Conservation (phyloP, 805 yeast genomes). For the Yueomyces sinensis region DNA sequence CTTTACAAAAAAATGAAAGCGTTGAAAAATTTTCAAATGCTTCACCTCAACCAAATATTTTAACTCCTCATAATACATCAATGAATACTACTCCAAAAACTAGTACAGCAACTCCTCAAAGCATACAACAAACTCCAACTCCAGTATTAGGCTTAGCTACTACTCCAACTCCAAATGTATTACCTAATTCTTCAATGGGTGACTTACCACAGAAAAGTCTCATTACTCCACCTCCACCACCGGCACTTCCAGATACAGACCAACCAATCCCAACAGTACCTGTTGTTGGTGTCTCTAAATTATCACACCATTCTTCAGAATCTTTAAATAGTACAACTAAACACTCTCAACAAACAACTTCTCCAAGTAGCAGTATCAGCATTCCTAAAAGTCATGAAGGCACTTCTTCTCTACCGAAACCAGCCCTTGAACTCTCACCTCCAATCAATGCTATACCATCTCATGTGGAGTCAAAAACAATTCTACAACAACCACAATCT, state of each 20-base stretch:
- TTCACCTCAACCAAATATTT: slow-evolving; percentile 7
- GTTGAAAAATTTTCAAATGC: not conserved
- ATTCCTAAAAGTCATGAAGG: too few species aligned
- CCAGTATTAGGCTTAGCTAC: too few species aligned
- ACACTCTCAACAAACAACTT: not conserved
- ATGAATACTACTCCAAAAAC: too few species aligned
- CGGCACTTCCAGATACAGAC: not conserved
- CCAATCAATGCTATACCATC: not conserved
- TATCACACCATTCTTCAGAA: not conserved
- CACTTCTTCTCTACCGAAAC: too few species aligned
- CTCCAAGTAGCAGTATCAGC: too few species aligned
- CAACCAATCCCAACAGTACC: not conserved
- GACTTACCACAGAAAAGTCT: not conserved
- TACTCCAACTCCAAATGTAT: too few species aligned
- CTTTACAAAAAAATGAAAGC: not conserved
- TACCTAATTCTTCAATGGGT: too few species aligned
- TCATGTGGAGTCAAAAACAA: not conserved
- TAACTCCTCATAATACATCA: slow-evolving; percentile 11
- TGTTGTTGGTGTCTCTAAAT: too few species aligned
- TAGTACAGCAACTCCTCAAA: not conserved
- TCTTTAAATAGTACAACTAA: not conserved
- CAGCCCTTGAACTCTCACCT: not conserved
- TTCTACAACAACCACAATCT: not conserved
- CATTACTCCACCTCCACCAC: not conserved
- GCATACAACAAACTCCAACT: not conserved